Percentiles rank a stretch among this genome's conserved stretches.
These are phyloP conservation scores for Ogataea trehaloabstinens DNA, from an alignment of 805 yeast species.

Conservation along the genomic window DNA sequence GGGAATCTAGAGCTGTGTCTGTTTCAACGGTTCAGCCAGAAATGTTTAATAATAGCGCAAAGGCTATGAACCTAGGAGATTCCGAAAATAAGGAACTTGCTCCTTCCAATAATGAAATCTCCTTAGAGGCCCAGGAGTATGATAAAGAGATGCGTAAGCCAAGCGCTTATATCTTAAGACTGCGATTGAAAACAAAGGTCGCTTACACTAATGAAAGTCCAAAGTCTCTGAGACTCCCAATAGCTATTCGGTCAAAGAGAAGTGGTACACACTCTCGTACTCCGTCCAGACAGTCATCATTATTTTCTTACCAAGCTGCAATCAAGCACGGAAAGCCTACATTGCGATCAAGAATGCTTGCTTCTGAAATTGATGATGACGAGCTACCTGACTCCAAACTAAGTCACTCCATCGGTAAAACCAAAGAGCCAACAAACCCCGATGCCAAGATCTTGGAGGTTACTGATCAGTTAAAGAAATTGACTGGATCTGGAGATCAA, in stretches of 20 bases:
- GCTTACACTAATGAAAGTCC: slow-evolving; percentile 50
- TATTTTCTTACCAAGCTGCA: slow-evolving; percentile 36
- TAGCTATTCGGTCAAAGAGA: slow-evolving; percentile 51
- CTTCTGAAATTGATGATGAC: slow-evolving; percentile 71
- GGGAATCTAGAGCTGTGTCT: slow-evolving; percentile 38
- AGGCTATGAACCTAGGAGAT: slow-evolving; percentile 1
- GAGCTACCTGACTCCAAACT: slow-evolving; percentile 40
- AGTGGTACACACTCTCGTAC: slow-evolving; percentile 25
- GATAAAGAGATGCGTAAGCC: slow-evolving; percentile 9
- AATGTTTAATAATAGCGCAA: slow-evolving; percentile 20
- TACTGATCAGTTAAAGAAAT: slow-evolving; percentile 28
- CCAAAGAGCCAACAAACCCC: slow-evolving; percentile 31
- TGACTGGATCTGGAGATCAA: slow-evolving; percentile 10
- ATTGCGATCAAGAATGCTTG: slow-evolving; percentile 66
- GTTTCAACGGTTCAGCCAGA: slow-evolving; percentile 33
- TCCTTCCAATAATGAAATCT: slow-evolving; percentile 1
- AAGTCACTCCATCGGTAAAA: slow-evolving; percentile 26
- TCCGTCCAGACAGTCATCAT: slow-evolving; percentile 24
- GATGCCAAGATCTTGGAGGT: slow-evolving; percentile 33
- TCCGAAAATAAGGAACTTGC: slow-evolving; percentile 1
- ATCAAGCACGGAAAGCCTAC: slow-evolving; percentile 61
- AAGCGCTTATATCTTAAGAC: slow-evolving; percentile 12
- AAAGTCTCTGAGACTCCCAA: slow-evolving; percentile 48
- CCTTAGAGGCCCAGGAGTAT: background rate
- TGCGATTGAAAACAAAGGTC: slow-evolving; percentile 21